These are phyloP conservation scores for Boletus vermiculosoides DNA, from an alignment of 768 basidiomycete species.

Conservation along the genomic window DNA sequence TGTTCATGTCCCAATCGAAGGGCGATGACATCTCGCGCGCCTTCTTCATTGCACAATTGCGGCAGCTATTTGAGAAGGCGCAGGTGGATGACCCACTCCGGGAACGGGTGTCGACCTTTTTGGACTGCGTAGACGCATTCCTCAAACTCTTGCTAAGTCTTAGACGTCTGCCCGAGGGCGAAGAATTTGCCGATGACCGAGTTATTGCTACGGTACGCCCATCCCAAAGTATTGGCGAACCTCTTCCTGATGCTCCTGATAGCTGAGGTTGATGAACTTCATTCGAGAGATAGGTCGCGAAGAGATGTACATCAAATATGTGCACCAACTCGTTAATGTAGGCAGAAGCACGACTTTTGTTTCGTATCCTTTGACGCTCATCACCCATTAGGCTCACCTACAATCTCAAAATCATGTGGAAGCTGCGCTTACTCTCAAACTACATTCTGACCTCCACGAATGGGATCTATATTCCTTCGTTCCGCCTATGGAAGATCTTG, in stretches of 20 bases:
- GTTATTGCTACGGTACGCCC: conserved; percentile 79
- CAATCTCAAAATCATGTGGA: conserved; percentile 90
- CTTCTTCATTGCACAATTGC: conserved; percentile 89
- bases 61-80: conserved; percentile 83
- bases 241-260: conserved; percentile 11
- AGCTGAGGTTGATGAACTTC: conserved; percentile 92
- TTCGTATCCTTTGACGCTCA: conserved; percentile 13
- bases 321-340: conserved; percentile 91
- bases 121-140: conserved; percentile 90
- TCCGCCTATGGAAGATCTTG: conserved; percentile 85
- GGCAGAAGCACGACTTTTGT: conserved; percentile 22
- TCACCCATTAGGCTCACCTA: conserved; percentile 65
- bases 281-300: conserved; percentile 88
- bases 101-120: conserved; percentile 73
- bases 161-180: conserved; percentile 85
- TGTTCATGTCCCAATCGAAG: conserved; percentile 93
- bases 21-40: conserved; percentile 88
- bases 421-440: conserved; percentile 88
- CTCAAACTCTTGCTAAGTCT: conserved; percentile 86
- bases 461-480: conserved; percentile 86
- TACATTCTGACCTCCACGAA: conserved; percentile 90
- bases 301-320: conserved; percentile 95
- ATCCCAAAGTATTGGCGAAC: neutral
- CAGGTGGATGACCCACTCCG: conserved; percentile 79
- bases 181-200: conserved; percentile 92